Evolutionary conservation across 1,284 basidiomycete species (phyloP), one percentile per base, ranked within the genome.

Genomic region (Gomphus bonarii): DNA sequence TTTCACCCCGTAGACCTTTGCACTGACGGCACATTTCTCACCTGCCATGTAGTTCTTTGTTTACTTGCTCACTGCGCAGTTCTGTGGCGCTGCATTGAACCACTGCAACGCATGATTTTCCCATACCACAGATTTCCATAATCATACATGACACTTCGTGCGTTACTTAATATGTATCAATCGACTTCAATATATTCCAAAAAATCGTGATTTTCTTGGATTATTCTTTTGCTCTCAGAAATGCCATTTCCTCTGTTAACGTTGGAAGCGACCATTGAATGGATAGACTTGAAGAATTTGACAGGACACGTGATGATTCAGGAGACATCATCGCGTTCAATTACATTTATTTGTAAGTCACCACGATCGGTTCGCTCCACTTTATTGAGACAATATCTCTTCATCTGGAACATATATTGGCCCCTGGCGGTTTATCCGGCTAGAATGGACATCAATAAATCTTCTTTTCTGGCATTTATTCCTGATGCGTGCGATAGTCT

Each of bases 41-140:
- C 57, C 42, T 49, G 56, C 47, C 51, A 31, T 20, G 12, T 63
- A 89, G 85, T 64, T 91, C 46, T 69, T 95, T 52, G 61, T 93
- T 2, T 97, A 89, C 74, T 70, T 95, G 51, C 72, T 95, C 59
- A 71, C 84, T 20, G 92, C 93, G 3, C 85, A 92, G 69, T 87
- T 92, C 69, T 97, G 93, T 66, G 93, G 93, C 8, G 81, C 84
- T 1, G 81, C 79, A 42, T 69, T 92, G 63, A 82, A 81, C 63
- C 81, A 80, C 50, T 89, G 88, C 60, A 70, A 74, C 42, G 8
- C 10, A 8, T 53, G 28, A 42, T 18, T 28, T 28, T 18, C 7
- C 4, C 4, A 50, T 50, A 50, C 33, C n/a, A 25, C 30, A 6
- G 11, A 50, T 31, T n/a, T 14, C 20, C 28, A n/a, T 30, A 12